Evolutionary conservation across 2,329 filamentous ascomycete species (phyloP).

Genomic region (Calonectria honghensis): DNA sequence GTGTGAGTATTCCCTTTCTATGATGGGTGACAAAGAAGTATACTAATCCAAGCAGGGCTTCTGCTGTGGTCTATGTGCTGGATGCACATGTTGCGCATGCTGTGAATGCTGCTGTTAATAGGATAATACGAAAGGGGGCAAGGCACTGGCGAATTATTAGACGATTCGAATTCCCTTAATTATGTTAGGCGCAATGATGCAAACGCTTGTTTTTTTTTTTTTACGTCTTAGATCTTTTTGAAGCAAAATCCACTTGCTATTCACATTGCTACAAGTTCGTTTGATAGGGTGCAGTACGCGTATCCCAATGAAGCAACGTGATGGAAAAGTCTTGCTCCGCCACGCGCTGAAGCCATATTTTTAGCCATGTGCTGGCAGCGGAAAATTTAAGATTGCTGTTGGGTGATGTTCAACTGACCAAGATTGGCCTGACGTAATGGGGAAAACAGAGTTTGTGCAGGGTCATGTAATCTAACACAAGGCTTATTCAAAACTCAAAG

Average conservation of each 20-base stretch:
- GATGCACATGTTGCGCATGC: not conserved
- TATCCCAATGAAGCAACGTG: not conserved
- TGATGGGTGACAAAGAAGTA: not conserved
- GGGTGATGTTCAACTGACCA: not conserved
- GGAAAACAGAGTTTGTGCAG: not conserved
- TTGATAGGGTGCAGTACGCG: not conserved
- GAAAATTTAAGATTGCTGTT: not conserved
- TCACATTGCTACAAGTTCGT: not conserved
- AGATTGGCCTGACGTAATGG: not conserved
- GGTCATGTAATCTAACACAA: not conserved
- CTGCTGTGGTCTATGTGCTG: not conserved
- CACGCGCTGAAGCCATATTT: not conserved
- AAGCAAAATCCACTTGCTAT: not conserved
- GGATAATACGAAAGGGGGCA: not conserved
- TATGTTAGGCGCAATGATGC: not conserved
- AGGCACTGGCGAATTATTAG: not conserved
- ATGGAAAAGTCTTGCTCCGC: not conserved
- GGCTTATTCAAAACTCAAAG: constrained; percentile 1
- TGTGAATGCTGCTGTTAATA: not conserved
- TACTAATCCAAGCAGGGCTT: not conserved
- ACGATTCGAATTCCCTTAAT: not conserved
- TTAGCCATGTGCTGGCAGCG: not conserved
- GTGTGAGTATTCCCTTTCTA: not conserved
- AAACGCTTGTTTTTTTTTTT: not conserved
- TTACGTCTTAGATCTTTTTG: not conserved